Conservation (phyloP, 1,284 basidiomycete species). For the Tylopilus sp. region DNA sequence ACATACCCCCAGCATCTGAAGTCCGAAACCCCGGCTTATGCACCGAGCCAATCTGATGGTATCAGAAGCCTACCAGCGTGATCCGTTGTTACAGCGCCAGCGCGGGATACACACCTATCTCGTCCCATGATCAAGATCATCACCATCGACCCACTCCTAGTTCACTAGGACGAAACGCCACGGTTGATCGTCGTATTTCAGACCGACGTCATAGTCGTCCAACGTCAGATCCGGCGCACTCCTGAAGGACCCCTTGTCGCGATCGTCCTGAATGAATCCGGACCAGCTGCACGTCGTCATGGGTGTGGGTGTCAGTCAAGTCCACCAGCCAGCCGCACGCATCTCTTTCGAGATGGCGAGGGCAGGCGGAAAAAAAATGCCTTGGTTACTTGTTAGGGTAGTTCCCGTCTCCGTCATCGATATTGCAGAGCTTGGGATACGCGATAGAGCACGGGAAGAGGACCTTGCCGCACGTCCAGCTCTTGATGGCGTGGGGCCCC, state of each 20-base stretch:
- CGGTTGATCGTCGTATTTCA: not conserved
- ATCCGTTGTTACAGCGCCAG: not conserved
- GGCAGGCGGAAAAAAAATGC: not conserved
- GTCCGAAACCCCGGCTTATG: not conserved
- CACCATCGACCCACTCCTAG: too few relatives aligned
- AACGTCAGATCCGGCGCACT: not conserved
- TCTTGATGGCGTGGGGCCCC: slow-evolving; percentile 3
- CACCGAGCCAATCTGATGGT: not conserved
- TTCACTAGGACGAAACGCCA: slow-evolving; percentile 4
- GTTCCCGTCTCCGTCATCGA: slow-evolving; percentile 1
- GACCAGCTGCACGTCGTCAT: slow-evolving; percentile 2
- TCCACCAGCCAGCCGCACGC: too few relatives aligned
- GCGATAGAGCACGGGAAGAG: not conserved
- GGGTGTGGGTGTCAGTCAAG: too few relatives aligned
- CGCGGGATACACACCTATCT: not conserved
- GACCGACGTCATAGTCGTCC: not conserved
- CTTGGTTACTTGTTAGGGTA: slow-evolving; percentile 4
- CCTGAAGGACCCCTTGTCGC: slow-evolving; percentile 1
- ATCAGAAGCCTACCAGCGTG: not conserved
- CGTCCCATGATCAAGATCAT: too few relatives aligned
- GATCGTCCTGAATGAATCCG: not conserved
- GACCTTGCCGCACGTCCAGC: slow-evolving; percentile 5
- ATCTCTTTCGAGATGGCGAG: too few relatives aligned
- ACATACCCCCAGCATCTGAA: not conserved
- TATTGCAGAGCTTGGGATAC: not conserved